A percentile compares a stretch with the other conserved stretches of the same genome.
Evolutionary conservation across 225 moss, liverwort and hornwort species (phyloP).

Genomic region (Pleurozium schreberi): DNA sequence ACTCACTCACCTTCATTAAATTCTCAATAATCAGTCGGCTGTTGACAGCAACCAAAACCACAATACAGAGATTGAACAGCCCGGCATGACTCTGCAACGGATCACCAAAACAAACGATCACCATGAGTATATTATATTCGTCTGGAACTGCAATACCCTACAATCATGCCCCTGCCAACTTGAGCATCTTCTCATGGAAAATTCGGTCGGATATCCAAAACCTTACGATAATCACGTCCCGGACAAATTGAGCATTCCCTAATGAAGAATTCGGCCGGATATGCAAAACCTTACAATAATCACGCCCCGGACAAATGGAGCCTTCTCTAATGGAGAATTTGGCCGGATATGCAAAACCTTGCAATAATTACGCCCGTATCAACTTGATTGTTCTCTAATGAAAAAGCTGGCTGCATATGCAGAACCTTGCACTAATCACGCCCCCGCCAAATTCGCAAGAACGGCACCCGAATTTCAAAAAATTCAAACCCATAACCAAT

Average conservation of each 20-base stretch:
- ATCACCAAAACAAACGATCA: not conserved
- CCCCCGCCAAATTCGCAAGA: not conserved
- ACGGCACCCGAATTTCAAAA: not conserved
- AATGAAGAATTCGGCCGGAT: not conserved
- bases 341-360: not conserved
- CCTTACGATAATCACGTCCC: not conserved
- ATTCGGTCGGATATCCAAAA: not conserved
- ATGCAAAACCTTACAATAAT: not conserved
- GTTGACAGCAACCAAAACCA: slow-evolving; percentile 51
- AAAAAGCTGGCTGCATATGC: not conserved
- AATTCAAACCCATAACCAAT: not conserved
- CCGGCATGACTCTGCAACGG: not conserved
- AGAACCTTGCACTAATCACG: not conserved
- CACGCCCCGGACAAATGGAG: not conserved
- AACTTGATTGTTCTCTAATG: not conserved
- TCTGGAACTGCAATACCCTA: not conserved
- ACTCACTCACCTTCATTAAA: slow-evolving; percentile 71
- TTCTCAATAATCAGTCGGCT: slow-evolving; percentile 45
- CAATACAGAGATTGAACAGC: not conserved
- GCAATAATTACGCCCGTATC: no score
- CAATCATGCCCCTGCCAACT: not conserved
- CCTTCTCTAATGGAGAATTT: not conserved
- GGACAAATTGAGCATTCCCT: not conserved
- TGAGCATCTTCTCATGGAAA: not conserved
- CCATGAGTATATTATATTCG: not conserved